phyloP scores from a whole-genome alignment of 768 basidiomycete species.

The Trametes elegans region DNA sequence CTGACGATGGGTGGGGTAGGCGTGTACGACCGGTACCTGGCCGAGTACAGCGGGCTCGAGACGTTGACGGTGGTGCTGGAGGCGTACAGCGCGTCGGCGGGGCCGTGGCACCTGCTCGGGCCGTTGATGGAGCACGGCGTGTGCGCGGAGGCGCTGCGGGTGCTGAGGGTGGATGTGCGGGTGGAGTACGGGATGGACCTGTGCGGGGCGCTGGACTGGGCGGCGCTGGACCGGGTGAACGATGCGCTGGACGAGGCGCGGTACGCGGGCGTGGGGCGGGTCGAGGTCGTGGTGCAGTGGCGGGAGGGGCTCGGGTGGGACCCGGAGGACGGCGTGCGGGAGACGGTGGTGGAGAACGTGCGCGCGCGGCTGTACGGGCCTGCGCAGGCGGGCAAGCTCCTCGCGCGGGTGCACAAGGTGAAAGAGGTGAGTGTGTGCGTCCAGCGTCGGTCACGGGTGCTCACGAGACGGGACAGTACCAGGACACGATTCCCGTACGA shows the following conservation, averaged over 20 bases:
- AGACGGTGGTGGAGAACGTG: background rate
- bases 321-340: background rate
- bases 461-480: too few relatives aligned
- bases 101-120: background rate
- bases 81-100: background rate
- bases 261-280: background rate
- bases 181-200: background rate
- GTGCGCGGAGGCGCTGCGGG: background rate
- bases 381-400: conserved; percentile 3
- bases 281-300: background rate
- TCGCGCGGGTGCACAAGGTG: conserved; percentile 11
- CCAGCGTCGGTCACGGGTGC: too few relatives aligned
- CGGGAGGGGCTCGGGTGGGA: background rate
- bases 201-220: background rate
- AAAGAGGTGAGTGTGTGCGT: too few relatives aligned
- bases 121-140: background rate
- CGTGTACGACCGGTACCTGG: background rate
- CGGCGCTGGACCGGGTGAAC: background rate
- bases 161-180: background rate
- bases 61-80: background rate
- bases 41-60: background rate
- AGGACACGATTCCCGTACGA: too few relatives aligned
- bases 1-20: background rate
- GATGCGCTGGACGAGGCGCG: background rate
- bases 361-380: background rate